Evolutionary conservation across 2,329 filamentous ascomycete species (phyloP).

Genomic region (Leptodontidium sp.): DNA sequence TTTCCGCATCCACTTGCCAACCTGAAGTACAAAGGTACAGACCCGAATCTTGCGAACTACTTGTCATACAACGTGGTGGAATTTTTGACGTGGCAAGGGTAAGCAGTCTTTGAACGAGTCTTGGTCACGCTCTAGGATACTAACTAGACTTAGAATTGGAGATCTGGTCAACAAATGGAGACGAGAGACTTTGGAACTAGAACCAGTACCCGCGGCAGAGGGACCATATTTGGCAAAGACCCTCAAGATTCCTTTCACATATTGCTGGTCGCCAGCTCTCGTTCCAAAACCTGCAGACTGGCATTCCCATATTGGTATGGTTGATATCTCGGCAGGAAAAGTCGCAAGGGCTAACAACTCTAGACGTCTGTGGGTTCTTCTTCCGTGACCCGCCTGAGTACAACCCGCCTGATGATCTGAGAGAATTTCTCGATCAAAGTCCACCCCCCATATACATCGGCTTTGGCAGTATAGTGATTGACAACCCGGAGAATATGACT

Average conservation of each 20-base stretch:
- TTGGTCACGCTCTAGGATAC: not conserved
- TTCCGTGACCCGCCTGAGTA: not conserved
- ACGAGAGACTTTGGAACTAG: constrained; percentile 51
- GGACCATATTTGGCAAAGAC: constrained; percentile 18
- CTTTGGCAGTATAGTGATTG: not conserved
- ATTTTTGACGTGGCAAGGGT: not conserved
- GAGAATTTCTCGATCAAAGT: not conserved
- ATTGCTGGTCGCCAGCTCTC: constrained; percentile 49
- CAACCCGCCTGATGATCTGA: not conserved
- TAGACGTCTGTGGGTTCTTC: not conserved
- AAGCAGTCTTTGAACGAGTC: not conserved
- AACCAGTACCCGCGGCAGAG: constrained; percentile 45
- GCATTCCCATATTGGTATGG: constrained; percentile 47
- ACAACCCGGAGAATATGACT: not conserved
- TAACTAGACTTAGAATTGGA: constrained; percentile 46
- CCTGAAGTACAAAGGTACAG: not conserved
- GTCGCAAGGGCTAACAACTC: not conserved
- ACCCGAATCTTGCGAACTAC: not conserved
- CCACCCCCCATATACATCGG: not conserved
- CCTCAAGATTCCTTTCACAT: constrained; percentile 44
- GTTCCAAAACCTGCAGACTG: constrained; percentile 53
- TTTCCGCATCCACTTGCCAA: not conserved
- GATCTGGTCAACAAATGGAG: constrained; percentile 55
- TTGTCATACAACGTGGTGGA: not conserved
- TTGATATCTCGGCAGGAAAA: not conserved